These are phyloP conservation scores for Calonectria fujianensis DNA, from an alignment of 2,329 filamentous ascomycete species.

Conservation along the genomic window DNA sequence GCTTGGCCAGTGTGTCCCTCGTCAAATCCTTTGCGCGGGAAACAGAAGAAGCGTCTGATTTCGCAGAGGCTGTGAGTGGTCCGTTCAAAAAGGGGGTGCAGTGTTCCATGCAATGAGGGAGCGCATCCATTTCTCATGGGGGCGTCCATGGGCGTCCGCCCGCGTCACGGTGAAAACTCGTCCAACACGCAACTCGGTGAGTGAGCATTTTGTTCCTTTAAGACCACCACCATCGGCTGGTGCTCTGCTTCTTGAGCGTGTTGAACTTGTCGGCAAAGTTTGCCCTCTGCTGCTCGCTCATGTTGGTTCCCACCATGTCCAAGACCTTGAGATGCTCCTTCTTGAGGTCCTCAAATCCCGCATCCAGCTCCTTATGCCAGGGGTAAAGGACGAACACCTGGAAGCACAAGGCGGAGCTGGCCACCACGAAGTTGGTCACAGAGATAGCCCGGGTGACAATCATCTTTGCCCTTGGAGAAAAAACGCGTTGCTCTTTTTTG, in stretches of 20 bases:
- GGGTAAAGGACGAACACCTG: constrained; percentile 83
- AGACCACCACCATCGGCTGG: constrained; percentile 45
- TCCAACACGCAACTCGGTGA: neutral
- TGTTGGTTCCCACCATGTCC: constrained; percentile 55
- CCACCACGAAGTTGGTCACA: constrained; percentile 75
- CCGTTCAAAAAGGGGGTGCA: constrained; percentile 9
- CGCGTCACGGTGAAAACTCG: constrained; percentile 1
- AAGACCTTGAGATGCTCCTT: constrained; percentile 53
- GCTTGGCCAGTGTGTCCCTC: constrained; percentile 8
- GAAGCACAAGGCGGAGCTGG: constrained; percentile 78
- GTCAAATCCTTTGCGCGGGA: constrained; percentile 4
- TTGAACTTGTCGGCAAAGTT: constrained; percentile 35
- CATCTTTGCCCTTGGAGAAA: constrained; percentile 43
- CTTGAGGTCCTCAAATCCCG: constrained; percentile 68
- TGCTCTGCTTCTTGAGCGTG: constrained; percentile 40
- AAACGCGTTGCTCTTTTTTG: neutral
- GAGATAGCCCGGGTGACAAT: constrained; percentile 55
- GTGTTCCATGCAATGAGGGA: constrained; percentile 26
- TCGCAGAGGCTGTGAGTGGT: neutral
- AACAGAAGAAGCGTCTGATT: constrained; percentile 2
- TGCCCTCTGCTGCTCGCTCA: constrained; percentile 37
- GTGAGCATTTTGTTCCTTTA: neutral
- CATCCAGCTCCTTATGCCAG: constrained; percentile 80
- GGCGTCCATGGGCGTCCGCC: neutral
- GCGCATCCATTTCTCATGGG: constrained; percentile 13